Base-by-base conservation (phyloP, 768 basidiomycete genomes). In the Lyophyllum atratum region DNA sequence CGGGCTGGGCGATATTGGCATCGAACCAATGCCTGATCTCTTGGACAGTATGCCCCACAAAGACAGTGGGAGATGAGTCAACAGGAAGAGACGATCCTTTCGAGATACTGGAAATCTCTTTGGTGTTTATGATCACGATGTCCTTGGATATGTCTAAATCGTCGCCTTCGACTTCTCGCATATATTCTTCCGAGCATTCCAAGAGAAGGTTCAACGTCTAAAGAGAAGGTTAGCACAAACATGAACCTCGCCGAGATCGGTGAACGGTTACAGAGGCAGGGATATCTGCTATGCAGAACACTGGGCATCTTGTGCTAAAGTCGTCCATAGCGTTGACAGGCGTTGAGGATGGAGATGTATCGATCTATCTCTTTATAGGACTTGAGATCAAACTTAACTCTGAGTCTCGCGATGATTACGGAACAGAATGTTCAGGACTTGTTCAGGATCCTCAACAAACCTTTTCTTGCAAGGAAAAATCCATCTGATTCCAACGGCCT, bases 221-320 rank as follows among this genome's bases (percentile, higher is more conserved):
- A 6, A 31, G 29, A 31, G 5, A 31, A 11, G n/a, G n/a, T n/a
- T n/a, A n/a, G n/a, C n/a, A n/a, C n/a, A n/a, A n/a, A n/a, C n/a
- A n/a, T n/a, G n/a, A 31, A 11, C 26, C 24, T 26, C n/a, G 21
- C 2, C 21, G 6, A 17, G n/a, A 47, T 26, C 46, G 24, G 17
- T 25, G 31, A 47, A 47, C 2, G 31, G 31, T 25, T 47, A 47
- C 46, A 47, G 22, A 25, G 11, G 46, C 26, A 47, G 46, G 46
- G 31, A 47, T 47, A 25, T 47, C 46, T 25, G 46, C 31, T 47
- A 47, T 47, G 46, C 46, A 47, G 46, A 47, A 47, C 10, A 47
- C 25, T 22, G 46, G 46, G n/a, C 46, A 47, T 47, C 46, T 4
- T 26, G 25, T 29, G 9, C 15, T 26, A 3, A 25, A 25, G 25